Evolutionary conservation across 2,329 filamentous ascomycete genomes (phyloP).

Genomic region (Xylaria sp.): DNA sequence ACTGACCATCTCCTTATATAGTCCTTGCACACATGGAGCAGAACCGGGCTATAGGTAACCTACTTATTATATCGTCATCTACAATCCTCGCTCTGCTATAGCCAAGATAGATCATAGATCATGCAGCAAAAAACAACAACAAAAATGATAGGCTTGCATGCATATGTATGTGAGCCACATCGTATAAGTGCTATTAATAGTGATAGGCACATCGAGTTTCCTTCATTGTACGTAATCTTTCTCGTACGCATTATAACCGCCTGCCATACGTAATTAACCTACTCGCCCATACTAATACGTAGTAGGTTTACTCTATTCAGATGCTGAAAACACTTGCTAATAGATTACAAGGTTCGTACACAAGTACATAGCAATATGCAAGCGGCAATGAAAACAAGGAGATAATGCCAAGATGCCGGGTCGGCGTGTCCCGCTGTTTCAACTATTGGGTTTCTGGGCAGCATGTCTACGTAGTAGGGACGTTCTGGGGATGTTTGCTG

Average conservation of each 20-base stretch:
- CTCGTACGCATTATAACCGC: neutral
- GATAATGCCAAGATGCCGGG: conserved; percentile 29
- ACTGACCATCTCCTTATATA: neutral
- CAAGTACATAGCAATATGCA: too few species aligned
- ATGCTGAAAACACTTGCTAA: neutral
- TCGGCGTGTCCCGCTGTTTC: conserved; percentile 35
- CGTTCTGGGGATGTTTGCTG: conserved; percentile 19
- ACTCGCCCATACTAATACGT: neutral
- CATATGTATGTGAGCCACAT: neutral
- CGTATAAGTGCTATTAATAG: neutral
- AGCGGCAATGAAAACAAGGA: conserved; percentile 26
- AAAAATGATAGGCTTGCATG: conserved; percentile 1
- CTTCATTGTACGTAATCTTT: neutral
- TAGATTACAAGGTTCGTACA: neutral
- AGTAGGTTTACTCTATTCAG: neutral
- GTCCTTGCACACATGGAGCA: neutral
- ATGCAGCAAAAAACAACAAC: neutral
- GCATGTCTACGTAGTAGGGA: neutral
- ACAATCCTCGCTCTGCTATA: neutral
- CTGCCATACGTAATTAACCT: neutral
- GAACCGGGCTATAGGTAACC: neutral
- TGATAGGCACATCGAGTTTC: neutral
- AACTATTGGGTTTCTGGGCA: conserved; percentile 17
- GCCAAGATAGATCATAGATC: neutral
- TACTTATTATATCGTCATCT: neutral